Evolutionary conservation across 2,329 filamentous ascomycete genomes (phyloP), one percentile per base, ranked within the genome.

Genomic region (Alternaria sp.): DNA sequence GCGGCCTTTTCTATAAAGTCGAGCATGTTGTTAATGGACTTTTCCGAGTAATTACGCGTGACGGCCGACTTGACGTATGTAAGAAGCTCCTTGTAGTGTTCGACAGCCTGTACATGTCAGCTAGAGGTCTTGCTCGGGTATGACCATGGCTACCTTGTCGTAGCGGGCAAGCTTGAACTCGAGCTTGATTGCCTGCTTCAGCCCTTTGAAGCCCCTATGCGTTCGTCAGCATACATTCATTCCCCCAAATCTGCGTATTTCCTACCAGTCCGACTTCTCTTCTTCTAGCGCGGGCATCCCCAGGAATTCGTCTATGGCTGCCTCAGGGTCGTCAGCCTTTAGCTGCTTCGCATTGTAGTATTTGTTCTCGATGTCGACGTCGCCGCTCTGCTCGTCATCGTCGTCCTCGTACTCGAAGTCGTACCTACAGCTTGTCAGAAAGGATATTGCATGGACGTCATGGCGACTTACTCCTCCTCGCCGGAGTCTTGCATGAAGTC

Each of bases 321-420:
- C 93, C 74, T 96, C 89, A 1, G 95, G 93, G 61, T 94, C 93
- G 66, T 90, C 90, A 46, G 86, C 85, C 84, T 98, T 99, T 78
- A 97, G 90, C 83, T 98, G 95, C 83, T 99, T 99, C 46, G 96
- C 96, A 82, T 97, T 98, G 86, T 98, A 99, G 85, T 99, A 99
- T 83, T 97, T 97, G 85, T 99, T 99, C 80, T 99, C 96, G 79
- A 98, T 96, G 71, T 95, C 93, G 73, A 97, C 92, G 79, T 97
- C 93, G 61, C 90, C 93, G 30, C 88, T 89, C 61, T 97, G 91
- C 46, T 96, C 92, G 52, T 96, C 93, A 60, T 97, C 93, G 69
- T 93, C 93, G 73, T 93, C 96, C 79, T 97, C 95, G 81, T 97
- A 98, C 77, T 98, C 95, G 79, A 98, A 98, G 82, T 98, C 96